phyloP scores from a whole-genome alignment of 1,284 basidiomycete species.

The Cystobasidiaceae sp. region DNA sequence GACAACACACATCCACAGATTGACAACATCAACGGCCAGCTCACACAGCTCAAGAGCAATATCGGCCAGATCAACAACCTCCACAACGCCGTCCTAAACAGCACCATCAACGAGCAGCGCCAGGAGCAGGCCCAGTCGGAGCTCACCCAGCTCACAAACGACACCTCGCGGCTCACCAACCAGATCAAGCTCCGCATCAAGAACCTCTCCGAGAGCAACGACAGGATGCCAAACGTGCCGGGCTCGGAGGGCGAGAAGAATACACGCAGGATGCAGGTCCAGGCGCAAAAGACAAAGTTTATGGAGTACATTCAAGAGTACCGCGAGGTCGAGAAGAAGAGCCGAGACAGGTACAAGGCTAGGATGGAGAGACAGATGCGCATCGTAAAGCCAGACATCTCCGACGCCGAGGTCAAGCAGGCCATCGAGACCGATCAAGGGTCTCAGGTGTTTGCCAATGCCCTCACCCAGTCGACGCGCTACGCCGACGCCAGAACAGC shows the following conservation, averaged over 20 bases:
- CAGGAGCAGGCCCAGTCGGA: conserved; percentile 34
- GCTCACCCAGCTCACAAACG: conserved; percentile 36
- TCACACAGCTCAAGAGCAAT: conserved; percentile 39
- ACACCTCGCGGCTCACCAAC: conserved; percentile 40
- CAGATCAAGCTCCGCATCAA: conserved; percentile 41
- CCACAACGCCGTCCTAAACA: conserved; percentile 40
- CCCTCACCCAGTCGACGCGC: conserved; percentile 66
- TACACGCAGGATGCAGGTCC: conserved; percentile 41
- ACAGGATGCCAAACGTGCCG: conserved; percentile 27
- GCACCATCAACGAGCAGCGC: conserved; percentile 39
- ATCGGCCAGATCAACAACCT: conserved; percentile 38
- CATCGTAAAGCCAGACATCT: conserved; percentile 92
- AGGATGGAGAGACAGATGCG: conserved; percentile 92
- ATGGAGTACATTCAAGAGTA: conserved; percentile 53
- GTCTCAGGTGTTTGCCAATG: conserved; percentile 28
- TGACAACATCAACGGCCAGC: conserved; percentile 38
- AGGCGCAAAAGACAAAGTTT: conserved; percentile 44
- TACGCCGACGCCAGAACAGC: conserved; percentile 78
- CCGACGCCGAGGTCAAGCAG: conserved; percentile 68
- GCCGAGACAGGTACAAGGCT: conserved; percentile 87
- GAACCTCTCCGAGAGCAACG: conserved; percentile 38
- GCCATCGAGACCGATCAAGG: conserved; percentile 61
- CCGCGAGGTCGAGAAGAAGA: conserved; percentile 88
- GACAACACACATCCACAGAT: conserved; percentile 30
- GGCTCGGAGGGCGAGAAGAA: conserved; percentile 37